These are phyloP conservation scores for Strombidium stylifer DNA, from an alignment of 73 alveolate genomes.

Conservation along the genomic window DNA sequence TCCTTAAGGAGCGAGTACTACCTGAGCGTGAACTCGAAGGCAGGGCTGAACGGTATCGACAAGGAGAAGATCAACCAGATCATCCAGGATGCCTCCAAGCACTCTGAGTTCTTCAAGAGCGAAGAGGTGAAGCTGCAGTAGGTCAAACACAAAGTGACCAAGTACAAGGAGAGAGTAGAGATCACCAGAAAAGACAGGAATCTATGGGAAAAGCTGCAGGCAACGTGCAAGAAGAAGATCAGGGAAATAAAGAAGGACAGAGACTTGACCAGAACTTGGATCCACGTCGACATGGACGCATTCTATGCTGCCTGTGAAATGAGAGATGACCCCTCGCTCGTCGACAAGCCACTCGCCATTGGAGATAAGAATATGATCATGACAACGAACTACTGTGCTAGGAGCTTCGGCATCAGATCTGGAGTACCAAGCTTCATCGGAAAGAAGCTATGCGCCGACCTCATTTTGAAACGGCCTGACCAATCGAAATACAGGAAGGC, in stretches of 20 bases:
- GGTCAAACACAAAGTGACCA: conserved; percentile 45
- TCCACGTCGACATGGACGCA: conserved; percentile 79
- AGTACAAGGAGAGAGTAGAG: conserved; percentile 37
- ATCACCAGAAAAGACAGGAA: conserved; percentile 5
- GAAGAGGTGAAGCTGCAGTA: conserved; percentile 51
- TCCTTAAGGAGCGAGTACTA: too few species aligned
- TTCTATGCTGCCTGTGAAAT: conserved; percentile 84
- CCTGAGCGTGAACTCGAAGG: conserved; percentile 47
- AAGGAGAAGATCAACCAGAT: conserved; percentile 58
- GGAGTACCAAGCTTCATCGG: conserved; percentile 56
- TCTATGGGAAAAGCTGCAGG: conserved; percentile 25
- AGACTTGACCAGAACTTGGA: conserved; percentile 65
- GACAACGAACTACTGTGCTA: conserved; percentile 93
- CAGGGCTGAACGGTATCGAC: conserved; percentile 71
- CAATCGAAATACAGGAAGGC: conserved; percentile 20
- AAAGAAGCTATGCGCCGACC: conserved; percentile 33
- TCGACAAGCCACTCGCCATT: conserved; percentile 92
- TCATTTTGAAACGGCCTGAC: conserved; percentile 20
- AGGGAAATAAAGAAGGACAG: conserved; percentile 49
- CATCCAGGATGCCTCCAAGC: conserved; percentile 71
- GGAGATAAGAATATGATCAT: conserved; percentile 91
- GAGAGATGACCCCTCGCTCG: conserved; percentile 66
- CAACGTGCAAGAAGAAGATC: conserved; percentile 15
- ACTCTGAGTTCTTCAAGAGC: conserved; percentile 60
- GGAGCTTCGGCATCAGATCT: conserved; percentile 95